Base-by-base conservation (phyloP, 2,329 filamentous ascomycete genomes). In the Raffaelea ambrosiae region DNA sequence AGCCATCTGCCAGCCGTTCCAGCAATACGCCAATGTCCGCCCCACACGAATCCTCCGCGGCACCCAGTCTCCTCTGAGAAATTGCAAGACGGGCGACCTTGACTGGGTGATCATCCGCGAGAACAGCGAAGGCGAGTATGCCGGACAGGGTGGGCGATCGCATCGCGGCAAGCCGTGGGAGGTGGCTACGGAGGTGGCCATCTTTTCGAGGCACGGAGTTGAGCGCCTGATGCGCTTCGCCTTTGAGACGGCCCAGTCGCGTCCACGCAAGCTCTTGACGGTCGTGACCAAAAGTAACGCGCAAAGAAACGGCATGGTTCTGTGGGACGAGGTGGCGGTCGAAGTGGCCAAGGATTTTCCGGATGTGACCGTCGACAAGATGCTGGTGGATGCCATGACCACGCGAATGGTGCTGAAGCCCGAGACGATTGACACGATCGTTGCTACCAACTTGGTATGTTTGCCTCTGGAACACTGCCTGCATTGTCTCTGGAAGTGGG, bases 61-160 rank as follows among this genome's bases (percentile, higher is more conserved):
- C 20, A 78, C 74, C 0, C 63, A 70, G 51, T 80, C 77, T 0
- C 79, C 79, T 1, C 66, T 83, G 8, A 50, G 58, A 9, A 68
- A 74, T 57, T 63, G 74, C 55, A 57, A 62, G 48, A 60, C 66
- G 11, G 73, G 72, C 4, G 73, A 80, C 48, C 63, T 83, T 0
- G 77, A 84, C 62, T 84, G 79, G 79, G 74, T 83, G 1, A 82
- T 84, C 42, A 65, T 84, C 29, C 75, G 80, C 26, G 80, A 84
- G 63, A 84, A 83, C 61, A 77, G 72, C 42, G 80, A 84, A 57
- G 80, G 80, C 50, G 79, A 83, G 57, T 83, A 83, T 51, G 74
- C 77, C 2, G 78, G 79, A 0, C 78, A 83, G 53, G 80, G 81
- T 3, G 81, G 81, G 0, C 69, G 72, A 1, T 77, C 76, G 1